phyloP scores from a whole-genome alignment of 805 yeast species.

The Monosporozyma servazzii region DNA sequence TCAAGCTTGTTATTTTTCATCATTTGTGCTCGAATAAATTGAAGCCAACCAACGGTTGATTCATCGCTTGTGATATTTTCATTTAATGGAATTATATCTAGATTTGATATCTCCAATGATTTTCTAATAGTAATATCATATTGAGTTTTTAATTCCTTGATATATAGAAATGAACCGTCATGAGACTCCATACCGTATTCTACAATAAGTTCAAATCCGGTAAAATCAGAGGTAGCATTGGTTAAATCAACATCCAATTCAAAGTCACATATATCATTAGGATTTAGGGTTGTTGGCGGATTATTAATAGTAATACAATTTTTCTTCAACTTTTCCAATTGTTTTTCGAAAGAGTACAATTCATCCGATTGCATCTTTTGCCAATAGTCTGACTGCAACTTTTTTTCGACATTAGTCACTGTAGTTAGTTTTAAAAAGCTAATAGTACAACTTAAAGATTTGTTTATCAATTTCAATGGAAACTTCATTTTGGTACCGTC shows the following conservation, averaged over 20 bases:
- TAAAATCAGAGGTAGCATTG: slow-evolving; percentile 16
- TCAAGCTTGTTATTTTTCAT: slow-evolving; percentile 15
- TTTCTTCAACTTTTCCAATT: slow-evolving; percentile 18
- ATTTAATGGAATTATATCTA: slow-evolving; percentile 57
- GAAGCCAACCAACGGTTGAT: slow-evolving; percentile 22
- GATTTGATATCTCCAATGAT: slow-evolving; percentile 56
- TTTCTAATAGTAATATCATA: slow-evolving; percentile 38
- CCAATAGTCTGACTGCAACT: slow-evolving; percentile 24
- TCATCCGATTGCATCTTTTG: slow-evolving; percentile 22
- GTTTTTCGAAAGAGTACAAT: slow-evolving; percentile 20
- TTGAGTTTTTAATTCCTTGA: slow-evolving; percentile 19
- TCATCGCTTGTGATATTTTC: slow-evolving; percentile 21
- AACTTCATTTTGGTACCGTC: slow-evolving; percentile 24
- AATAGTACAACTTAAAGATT: slow-evolving; percentile 19
- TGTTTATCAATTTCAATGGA: slow-evolving; percentile 18
- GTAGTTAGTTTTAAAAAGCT: slow-evolving; percentile 19
- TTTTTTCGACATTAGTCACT: slow-evolving; percentile 18
- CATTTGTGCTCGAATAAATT: slow-evolving; percentile 13
- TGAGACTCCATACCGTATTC: slow-evolving; percentile 22
- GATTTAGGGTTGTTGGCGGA: slow-evolving; percentile 14
- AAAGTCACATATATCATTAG: slow-evolving; percentile 18
- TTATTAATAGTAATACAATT: slow-evolving; percentile 13
- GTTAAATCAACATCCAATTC: slow-evolving; percentile 20
- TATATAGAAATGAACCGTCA: slow-evolving; percentile 11
- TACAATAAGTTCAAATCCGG: slow-evolving; percentile 16